phyloP scores from a whole-genome alignment of 1,284 basidiomycete genomes.

The Ustanciosporium gigantosporum region DNA sequence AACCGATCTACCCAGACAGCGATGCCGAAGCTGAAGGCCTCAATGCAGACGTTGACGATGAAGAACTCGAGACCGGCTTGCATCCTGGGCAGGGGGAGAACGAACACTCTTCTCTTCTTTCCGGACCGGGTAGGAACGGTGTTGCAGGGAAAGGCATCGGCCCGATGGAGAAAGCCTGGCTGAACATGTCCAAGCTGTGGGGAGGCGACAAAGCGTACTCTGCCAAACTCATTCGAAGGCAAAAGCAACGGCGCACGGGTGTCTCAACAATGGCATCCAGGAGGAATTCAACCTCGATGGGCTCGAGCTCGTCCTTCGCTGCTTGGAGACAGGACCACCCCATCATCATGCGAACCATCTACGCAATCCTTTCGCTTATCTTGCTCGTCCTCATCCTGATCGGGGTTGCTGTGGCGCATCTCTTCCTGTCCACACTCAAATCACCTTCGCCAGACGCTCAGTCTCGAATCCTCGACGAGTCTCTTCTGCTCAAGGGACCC shows the following conservation, averaged over 20 bases:
- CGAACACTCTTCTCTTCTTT: conserved; percentile 30
- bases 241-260: conserved; percentile 19
- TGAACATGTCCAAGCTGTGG: conserved; percentile 28
- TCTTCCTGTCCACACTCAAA: conserved; percentile 39
- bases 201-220: conserved; percentile 34
- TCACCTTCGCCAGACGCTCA: conserved; percentile 37
- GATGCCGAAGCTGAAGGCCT: conserved; percentile 42
- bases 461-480: conserved; percentile 43
- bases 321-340: conserved; percentile 35
- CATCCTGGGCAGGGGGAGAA: conserved; percentile 18
- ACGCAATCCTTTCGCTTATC: conserved; percentile 26
- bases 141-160: conserved; percentile 3
- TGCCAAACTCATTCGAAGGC: conserved; percentile 16
- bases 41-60: conserved; percentile 40
- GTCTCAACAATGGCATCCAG: conserved; percentile 8
- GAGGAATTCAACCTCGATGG: conserved; percentile 26
- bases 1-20: conserved; percentile 43
- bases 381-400: conserved; percentile 34
- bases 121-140: conserved; percentile 6
- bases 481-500: conserved; percentile 47
- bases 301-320: conserved; percentile 25
- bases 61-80: conserved; percentile 35
- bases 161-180: conserved; percentile 29
- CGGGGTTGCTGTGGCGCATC: conserved; percentile 30
- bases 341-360: conserved; percentile 20